phyloP scores from a whole-genome alignment of 2,329 filamentous ascomycete species.

The Tolypocladium endophyticum region DNA sequence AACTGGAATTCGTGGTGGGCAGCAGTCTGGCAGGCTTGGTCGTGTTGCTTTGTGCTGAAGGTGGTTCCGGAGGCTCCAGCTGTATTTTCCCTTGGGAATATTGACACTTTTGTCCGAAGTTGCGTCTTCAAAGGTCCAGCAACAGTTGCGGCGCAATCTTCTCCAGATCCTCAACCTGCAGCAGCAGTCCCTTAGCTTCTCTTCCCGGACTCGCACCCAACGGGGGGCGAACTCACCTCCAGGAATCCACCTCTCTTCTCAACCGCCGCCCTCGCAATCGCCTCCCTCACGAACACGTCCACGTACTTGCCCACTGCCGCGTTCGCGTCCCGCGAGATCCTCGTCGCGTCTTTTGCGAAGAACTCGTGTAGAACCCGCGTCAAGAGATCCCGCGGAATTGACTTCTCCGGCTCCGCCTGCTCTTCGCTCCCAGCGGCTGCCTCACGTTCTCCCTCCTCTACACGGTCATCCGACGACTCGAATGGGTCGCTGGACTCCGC shows the following conservation, averaged over 20 bases:
- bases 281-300: constrained; percentile 84
- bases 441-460: constrained; percentile 8
- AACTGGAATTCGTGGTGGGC: not conserved
- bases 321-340: constrained; percentile 70
- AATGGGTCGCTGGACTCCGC: constrained; percentile 23
- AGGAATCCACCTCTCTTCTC: constrained; percentile 62
- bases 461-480: constrained; percentile 21
- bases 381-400: constrained; percentile 64
- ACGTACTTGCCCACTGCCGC: constrained; percentile 72
- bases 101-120: not conserved
- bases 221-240: constrained; percentile 44
- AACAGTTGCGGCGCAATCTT: constrained; percentile 76
- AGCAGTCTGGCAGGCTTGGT: not conserved
- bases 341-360: constrained; percentile 61
- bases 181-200: constrained; percentile 5
- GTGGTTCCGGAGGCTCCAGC: not conserved
- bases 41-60: too few species aligned
- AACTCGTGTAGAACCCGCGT: constrained; percentile 69
- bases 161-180: constrained; percentile 76
- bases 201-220: not conserved
- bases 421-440: constrained; percentile 16
- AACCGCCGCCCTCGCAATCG: constrained; percentile 66
- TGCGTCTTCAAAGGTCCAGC: constrained; percentile 60
- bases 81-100: not conserved
- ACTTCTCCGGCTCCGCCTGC: constrained; percentile 26